Evolutionary conservation across 495 filamentous ascomycete species (phyloP).

Genomic region (Daldinia loculata): DNA sequence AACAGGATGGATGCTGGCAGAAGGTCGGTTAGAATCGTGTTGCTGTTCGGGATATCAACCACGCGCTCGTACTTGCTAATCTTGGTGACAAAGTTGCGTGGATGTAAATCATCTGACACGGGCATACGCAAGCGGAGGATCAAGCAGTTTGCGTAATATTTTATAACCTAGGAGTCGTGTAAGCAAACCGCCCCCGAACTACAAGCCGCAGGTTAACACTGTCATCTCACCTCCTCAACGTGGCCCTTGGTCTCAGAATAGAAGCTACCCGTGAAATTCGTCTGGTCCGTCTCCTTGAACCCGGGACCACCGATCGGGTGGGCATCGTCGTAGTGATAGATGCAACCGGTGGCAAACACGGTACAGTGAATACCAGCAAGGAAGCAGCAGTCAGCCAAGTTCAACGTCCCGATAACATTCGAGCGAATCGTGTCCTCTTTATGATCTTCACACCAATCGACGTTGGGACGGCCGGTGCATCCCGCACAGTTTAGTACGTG

Average conservation of each 20-base stretch:
- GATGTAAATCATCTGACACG: constrained; percentile 71
- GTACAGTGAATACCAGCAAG: constrained; percentile 66
- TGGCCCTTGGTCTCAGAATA: constrained; percentile 72
- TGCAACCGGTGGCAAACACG: constrained; percentile 71
- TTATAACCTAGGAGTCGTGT: constrained; percentile 60
- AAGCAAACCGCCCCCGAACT: constrained; percentile 17
- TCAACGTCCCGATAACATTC: constrained; percentile 70
- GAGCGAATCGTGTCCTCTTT: constrained; percentile 69
- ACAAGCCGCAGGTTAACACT: background rate
- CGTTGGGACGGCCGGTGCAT: constrained; percentile 72
- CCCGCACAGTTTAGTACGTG: constrained; percentile 72
- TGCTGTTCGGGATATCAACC: constrained; percentile 72
- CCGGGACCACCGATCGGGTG: constrained; percentile 67
- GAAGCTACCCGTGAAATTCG: constrained; percentile 72
- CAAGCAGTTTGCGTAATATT: constrained; percentile 65
- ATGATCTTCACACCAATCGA: constrained; percentile 76
- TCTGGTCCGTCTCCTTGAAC: constrained; percentile 67
- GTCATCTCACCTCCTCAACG: constrained; percentile 64
- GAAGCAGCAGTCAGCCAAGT: constrained; percentile 68
- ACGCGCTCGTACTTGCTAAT: constrained; percentile 70
- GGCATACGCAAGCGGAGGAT: constrained; percentile 73
- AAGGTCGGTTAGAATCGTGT: constrained; percentile 70
- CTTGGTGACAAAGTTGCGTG: constrained; percentile 74
- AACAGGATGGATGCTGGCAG: constrained; percentile 67
- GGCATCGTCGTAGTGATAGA: constrained; percentile 67